phyloP scores from a whole-genome alignment of 805 yeast genomes.

The Kodamaea kakaduensis region DNA sequence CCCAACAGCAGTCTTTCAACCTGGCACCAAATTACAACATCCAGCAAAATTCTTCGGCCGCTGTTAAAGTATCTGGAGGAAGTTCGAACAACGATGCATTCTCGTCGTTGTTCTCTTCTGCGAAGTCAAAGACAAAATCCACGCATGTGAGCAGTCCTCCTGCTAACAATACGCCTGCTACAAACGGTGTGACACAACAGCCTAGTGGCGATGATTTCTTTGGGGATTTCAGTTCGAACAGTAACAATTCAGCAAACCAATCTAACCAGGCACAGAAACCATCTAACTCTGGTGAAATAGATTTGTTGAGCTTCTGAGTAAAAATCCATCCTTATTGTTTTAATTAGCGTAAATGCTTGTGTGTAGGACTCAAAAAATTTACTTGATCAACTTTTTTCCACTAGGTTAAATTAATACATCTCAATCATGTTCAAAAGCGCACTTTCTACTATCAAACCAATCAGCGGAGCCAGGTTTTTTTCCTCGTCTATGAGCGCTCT shows the following conservation, averaged over 20 bases:
- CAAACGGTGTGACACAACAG: constrained; percentile 15
- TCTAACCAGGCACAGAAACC: constrained; percentile 14
- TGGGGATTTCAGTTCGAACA: constrained; percentile 29
- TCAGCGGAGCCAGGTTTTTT: constrained; percentile 41
- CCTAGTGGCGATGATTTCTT: constrained; percentile 26
- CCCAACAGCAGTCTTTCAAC: constrained; percentile 9
- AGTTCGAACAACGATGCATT: constrained; percentile 57
- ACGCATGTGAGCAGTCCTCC: no score
- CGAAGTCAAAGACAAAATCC: constrained; percentile 45
- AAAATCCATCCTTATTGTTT: constrained; percentile 3
- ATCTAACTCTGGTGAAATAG: constrained; percentile 37
- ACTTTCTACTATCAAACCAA: constrained; percentile 17
- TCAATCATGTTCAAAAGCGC: constrained; percentile 21
- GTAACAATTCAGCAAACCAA: constrained; percentile 10
- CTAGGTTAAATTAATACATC: background rate
- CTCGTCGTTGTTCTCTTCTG: constrained; percentile 63
- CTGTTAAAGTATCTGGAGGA: constrained; percentile 23
- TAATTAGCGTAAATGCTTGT: background rate
- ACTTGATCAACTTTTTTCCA: constrained; percentile 2
- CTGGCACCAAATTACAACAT: constrained; percentile 18
- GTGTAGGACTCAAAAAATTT: constrained; percentile 2
- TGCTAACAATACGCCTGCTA: constrained; percentile 4
- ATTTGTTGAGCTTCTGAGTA: constrained; percentile 45
- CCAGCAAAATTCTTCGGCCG: constrained; percentile 28
- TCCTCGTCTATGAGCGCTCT: constrained; percentile 43